These are phyloP conservation scores for Cymbopogon flexuosus DNA, from an alignment of 202 grass and related monocot species.

Conservation along the genomic window DNA sequence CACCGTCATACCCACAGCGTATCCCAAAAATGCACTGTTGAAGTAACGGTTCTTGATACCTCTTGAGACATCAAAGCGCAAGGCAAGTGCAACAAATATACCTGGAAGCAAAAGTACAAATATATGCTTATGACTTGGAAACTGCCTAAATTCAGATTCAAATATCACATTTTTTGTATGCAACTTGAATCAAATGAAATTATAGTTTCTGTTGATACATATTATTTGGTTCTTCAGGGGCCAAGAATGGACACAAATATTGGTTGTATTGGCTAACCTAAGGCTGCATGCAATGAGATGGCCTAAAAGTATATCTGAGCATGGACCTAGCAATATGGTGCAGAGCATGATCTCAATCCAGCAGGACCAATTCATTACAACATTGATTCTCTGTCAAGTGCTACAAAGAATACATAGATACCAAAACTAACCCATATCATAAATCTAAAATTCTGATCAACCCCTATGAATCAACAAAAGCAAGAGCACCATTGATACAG, in stretches of 20 bases:
- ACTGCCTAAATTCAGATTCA: not conserved
- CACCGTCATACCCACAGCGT: conserved; percentile 48
- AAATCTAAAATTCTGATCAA: not conserved
- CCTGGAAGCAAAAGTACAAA: conserved; percentile 43
- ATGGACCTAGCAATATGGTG: not conserved
- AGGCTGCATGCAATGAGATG: not conserved
- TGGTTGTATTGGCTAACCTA: not conserved
- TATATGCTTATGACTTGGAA: not conserved
- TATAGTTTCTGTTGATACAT: not conserved
- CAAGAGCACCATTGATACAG: not conserved
- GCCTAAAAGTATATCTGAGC: not conserved
- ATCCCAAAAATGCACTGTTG: conserved; percentile 86
- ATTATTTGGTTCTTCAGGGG: not conserved
- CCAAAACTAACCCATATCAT: not conserved
- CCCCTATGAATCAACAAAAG: not conserved
- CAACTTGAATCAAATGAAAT: not conserved
- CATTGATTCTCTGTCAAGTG: not conserved
- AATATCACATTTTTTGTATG: not conserved
- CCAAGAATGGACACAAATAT: not conserved
- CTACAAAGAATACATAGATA: not conserved
- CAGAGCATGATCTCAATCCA: not conserved
- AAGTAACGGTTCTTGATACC: conserved; percentile 75
- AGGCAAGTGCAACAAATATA: conserved; percentile 94
- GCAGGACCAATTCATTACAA: not conserved
- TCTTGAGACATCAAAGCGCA: conserved; percentile 89